Base-by-base conservation (phyloP, 768 basidiomycete genomes). In the Gautieria morchelliformis region DNA sequence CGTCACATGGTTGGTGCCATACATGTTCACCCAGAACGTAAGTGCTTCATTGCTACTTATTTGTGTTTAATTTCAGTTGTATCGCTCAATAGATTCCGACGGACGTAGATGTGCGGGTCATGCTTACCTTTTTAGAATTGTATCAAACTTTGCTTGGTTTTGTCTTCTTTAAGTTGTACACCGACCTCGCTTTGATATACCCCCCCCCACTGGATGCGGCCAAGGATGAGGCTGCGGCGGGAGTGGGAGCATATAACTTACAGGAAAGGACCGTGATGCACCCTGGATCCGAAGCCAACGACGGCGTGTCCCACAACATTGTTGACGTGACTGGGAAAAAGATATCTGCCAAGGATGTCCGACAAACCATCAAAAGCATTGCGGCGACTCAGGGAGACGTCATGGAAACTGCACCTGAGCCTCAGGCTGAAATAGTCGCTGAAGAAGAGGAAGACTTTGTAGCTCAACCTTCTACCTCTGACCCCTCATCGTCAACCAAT, bases 81-180 rank as follows among this genome's bases (percentile, higher is more conserved):
- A 27, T 27, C 27, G 27, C 27, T 27, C 27, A 37, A 1, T 62
- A 97, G 93, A 84, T 97, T 60, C 96, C 96, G 7, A 70, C 84
- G 37, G 95, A 98, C 66, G 95, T 99, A 56, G 96, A 99, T 69
- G 86, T 96, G 66, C 88, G 96, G 44, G 96, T 99, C 51, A 93
- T 99, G 85, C 72, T 96, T 59, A 99, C 96, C 7, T 99, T 99
- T 76, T 74, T 99, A 65, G 96, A 99, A 69, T 81, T 99, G 10
- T 98, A 99, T 71, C 93, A 98, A 71, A 98, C 95, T 1, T 74
- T 97, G 9, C 83, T 98, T 30, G 92, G 91, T 6, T 99, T 99
- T 67, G 87, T 93, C 20, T 84, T 96, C 67, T 99, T 93, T 81
- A 96, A 95, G 73, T 82, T 99, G n/a, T 99, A 93, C 73, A 86